These are phyloP conservation scores for Bertia moriformis DNA, from an alignment of 2,329 filamentous ascomycete species.

Conservation along the genomic window DNA sequence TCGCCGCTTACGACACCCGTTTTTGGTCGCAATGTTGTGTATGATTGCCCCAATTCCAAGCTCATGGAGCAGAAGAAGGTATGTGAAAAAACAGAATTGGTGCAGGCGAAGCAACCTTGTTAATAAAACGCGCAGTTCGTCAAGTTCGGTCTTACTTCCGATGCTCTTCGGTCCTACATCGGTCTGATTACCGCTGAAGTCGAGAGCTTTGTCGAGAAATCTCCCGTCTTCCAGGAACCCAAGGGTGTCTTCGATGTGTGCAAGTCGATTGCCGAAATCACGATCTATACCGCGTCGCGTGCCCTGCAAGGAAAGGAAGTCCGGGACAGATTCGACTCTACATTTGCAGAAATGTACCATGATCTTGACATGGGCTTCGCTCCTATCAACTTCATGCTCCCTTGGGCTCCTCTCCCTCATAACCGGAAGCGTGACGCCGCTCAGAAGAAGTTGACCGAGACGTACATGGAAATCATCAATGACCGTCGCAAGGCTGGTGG, in stretches of 20 bases:
- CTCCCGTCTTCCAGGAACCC: constrained; percentile 49
- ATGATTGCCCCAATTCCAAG: constrained; percentile 81
- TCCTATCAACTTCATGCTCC: constrained; percentile 78
- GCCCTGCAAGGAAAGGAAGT: constrained; percentile 75
- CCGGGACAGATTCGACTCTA: constrained; percentile 64
- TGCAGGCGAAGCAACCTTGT: not conserved
- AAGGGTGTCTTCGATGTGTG: constrained; percentile 59
- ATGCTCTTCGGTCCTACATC: constrained; percentile 63
- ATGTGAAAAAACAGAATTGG: constrained; percentile 6
- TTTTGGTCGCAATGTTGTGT: constrained; percentile 77
- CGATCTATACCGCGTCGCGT: constrained; percentile 78
- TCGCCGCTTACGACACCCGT: constrained; percentile 57
- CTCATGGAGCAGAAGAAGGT: constrained; percentile 96
- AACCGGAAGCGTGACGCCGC: constrained; percentile 70
- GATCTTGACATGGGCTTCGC: constrained; percentile 83
- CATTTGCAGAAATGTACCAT: constrained; percentile 71
- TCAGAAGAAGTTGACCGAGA: constrained; percentile 65
- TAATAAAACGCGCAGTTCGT: constrained; percentile 40
- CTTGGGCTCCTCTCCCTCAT: constrained; percentile 79
- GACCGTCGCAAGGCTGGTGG: constrained; percentile 42
- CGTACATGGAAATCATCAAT: constrained; percentile 71
- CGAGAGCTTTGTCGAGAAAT: constrained; percentile 55
- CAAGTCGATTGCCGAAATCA: constrained; percentile 69
- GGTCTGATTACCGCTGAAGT: constrained; percentile 66
- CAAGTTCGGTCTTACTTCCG: constrained; percentile 65